Evolutionary conservation across 2,329 filamentous ascomycete genomes (phyloP), one percentile per base, ranked within the genome.

Genomic region (Periconia digitata): DNA sequence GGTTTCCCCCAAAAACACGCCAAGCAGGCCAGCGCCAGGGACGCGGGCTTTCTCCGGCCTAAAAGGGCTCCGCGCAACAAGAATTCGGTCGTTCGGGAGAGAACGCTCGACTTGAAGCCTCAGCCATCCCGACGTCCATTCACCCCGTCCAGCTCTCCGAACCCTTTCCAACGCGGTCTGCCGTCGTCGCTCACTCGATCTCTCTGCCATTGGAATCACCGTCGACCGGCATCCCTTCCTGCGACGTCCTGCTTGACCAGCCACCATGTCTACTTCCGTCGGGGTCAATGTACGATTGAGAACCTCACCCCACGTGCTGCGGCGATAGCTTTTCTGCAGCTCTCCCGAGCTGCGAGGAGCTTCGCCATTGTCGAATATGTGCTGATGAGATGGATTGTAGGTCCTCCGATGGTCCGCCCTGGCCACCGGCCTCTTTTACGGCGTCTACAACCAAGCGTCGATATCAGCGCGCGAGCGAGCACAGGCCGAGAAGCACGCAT

Each of bases 391-490:
- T 53, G 45, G 43, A 47, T 44, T 39, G 48, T 75, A 99, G 94
- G 92, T 99, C 75, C 84, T 97, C 75, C 92, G 94, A 78, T 99
- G 92, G 83, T 92, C 91, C 71, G 92, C 92, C 72, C 89, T 99
- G 62, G 89, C 86, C 70, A 81, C 90, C 69, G 94, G 94, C 73
- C 79, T 97, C 72, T 86, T 96, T 78, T 99, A 99, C 80, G 94
- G 94, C 74, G 85, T 96, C 80, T 89, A 86, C 76, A 92, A 96
- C 80, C 94, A 99, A 80, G 81, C 87, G 70, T 83, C 84, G 55
- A 87, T 99, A 74, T 86, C 78, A 62, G 75, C 88, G 48, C 75
- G 82, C 66, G 85, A 91, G 69, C 88, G 85, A 76, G 76, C 82
- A 80, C 85, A 61, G 83, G 86, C 64, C 82, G 84, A 65, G 55